These are phyloP conservation scores for Metschnikowia peoriensis DNA, from an alignment of 805 yeast species.

Conservation along the genomic window DNA sequence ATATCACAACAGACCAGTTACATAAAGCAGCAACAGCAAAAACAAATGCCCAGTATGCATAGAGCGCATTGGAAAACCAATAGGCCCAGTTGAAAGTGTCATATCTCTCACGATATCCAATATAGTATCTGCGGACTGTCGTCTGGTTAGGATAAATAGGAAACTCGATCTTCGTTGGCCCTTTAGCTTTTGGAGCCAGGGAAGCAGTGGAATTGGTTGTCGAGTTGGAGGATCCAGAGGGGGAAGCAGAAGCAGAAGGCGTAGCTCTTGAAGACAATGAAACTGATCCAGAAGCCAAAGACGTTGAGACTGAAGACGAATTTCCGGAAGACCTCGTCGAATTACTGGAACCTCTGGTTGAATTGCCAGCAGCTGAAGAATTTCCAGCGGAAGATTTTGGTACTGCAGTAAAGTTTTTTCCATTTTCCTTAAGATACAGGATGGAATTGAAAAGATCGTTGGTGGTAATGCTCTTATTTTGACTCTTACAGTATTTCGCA, in stretches of 20 bases:
- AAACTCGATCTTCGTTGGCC: conserved; percentile 7
- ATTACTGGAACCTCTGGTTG: neutral
- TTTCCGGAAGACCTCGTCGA: neutral
- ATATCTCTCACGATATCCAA: conserved; percentile 4
- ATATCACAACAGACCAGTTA: conserved; percentile 16
- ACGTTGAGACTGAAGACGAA: neutral
- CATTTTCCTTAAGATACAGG: neutral
- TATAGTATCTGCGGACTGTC: conserved; percentile 1
- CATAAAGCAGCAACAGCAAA: conserved; percentile 11
- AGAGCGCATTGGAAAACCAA: conserved; percentile 12
- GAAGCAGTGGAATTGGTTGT: neutral
- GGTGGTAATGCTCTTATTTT: neutral
- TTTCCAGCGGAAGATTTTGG: neutral
- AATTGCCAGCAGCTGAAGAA: neutral
- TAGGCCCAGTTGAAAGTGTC: conserved; percentile 13
- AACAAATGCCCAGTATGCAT: conserved; percentile 16
- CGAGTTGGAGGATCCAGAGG: neutral
- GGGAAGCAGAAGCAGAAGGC: neutral
- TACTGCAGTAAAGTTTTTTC: conserved; percentile 6
- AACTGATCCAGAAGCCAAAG: neutral
- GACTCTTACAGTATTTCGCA: neutral
- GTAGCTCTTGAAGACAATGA: neutral
- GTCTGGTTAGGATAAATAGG: conserved; percentile 12
- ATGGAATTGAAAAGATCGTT: neutral
- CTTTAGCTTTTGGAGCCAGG: neutral